Conservation (phyloP, 2,329 filamentous ascomycete species). For the Pseudogymnoascus verrucosus region DNA sequence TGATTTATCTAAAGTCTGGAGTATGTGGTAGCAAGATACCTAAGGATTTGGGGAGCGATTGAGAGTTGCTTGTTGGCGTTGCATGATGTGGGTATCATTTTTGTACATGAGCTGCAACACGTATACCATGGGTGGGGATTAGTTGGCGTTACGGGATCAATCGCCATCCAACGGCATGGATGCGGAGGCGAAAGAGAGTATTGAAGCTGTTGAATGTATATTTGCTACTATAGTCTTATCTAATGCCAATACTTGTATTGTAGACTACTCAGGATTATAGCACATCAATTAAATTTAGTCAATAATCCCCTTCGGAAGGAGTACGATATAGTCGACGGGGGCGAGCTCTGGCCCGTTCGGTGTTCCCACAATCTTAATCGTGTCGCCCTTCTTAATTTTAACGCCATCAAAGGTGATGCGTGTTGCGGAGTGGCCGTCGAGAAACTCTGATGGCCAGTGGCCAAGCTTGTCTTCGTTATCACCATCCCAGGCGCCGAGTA, state of each 20-base stretch:
- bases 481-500: conserved; percentile 51
- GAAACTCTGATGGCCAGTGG: conserved; percentile 46
- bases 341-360: conserved; percentile 55
- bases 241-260: background rate
- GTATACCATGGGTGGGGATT: background rate
- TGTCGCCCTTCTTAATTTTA: conserved; percentile 41
- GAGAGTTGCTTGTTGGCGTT: background rate
- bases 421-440: conserved; percentile 59
- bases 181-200: background rate
- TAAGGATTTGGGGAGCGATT: background rate
- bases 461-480: conserved; percentile 52
- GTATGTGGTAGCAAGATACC: background rate
- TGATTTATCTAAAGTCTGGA: background rate
- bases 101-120: background rate
- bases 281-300: conserved; percentile 36
- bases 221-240: background rate
- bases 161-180: background rate
- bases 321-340: conserved; percentile 57
- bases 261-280: background rate
- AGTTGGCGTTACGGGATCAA: background rate
- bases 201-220: background rate
- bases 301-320: conserved; percentile 50
- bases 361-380: conserved; percentile 46
- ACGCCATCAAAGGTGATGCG: conserved; percentile 51
- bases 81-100: background rate